Conservation (phyloP, 371 early-diverging fungal species). For the Mucor irregularis region DNA sequence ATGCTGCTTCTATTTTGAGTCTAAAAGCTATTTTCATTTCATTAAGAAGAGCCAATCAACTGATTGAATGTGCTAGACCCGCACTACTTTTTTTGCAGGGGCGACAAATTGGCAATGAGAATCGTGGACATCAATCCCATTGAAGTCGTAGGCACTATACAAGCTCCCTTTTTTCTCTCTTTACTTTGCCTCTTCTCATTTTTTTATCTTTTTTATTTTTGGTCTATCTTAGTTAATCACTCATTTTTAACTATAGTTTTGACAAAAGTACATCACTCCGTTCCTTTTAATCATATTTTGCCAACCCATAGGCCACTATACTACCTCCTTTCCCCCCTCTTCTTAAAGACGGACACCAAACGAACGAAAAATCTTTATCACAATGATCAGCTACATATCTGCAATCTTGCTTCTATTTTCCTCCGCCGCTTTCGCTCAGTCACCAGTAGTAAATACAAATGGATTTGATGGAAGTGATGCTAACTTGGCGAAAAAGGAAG, state of each 20-base stretch:
- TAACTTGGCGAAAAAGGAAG: neutral
- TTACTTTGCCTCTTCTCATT: constrained; percentile 2
- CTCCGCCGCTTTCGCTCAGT: neutral
- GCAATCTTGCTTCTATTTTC: neutral
- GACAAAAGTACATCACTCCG: no score
- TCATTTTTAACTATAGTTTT: neutral
- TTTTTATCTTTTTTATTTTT: constrained; percentile 1
- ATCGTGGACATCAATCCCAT: constrained; percentile 5
- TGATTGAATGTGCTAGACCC: neutral
- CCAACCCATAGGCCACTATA: no score
- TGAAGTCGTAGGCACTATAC: neutral
- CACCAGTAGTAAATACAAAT: neutral
- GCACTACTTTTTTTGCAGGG: constrained; percentile 16
- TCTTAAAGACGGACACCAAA: no score
- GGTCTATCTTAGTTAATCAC: neutral
- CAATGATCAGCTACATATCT: neutral
- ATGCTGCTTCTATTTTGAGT: neutral
- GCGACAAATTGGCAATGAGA: constrained; percentile 9
- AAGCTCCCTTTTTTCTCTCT: neutral
- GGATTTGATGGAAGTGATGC: constrained; percentile 14
- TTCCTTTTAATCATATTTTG: no score
- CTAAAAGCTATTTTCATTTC: neutral
- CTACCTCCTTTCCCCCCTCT: no score
- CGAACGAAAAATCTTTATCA: no score
- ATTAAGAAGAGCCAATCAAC: constrained; percentile 9